Conservation (phyloP, 148 eudicot genomes). For the Selenicereus undatus region DNA sequence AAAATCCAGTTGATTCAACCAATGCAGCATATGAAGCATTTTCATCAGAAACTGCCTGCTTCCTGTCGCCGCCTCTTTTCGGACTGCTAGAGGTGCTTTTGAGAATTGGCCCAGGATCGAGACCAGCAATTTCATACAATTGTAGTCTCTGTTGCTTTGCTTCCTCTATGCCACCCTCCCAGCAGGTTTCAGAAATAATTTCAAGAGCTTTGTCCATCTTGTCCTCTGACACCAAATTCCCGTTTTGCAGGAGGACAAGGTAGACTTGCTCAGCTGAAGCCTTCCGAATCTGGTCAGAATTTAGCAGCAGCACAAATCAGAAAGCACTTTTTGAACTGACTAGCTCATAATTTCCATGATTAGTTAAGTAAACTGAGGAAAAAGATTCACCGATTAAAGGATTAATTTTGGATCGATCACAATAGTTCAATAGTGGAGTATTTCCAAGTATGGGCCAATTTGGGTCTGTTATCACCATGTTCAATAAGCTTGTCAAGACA, state of each 20-base stretch:
- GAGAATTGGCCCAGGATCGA: conserved; percentile 38
- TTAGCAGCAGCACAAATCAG: background rate
- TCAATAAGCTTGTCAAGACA: background rate
- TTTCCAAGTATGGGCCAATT: background rate
- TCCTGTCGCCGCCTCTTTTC: conserved; percentile 35
- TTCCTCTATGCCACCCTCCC: conserved; percentile 86
- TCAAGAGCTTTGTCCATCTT: conserved; percentile 72
- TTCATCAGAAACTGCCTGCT: conserved; percentile 48
- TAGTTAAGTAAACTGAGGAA: background rate
- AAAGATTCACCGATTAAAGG: background rate
- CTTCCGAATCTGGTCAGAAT: conserved; percentile 65
- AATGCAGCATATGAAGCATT: conserved; percentile 79
- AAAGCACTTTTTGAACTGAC: background rate
- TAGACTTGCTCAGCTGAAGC: conserved; percentile 88
- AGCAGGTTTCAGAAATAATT: conserved; percentile 74
- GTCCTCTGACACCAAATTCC: conserved; percentile 49
- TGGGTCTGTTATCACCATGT: background rate
- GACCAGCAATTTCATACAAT: conserved; percentile 52
- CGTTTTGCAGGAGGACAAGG: conserved; percentile 78
- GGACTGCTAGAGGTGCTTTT: conserved; percentile 29
- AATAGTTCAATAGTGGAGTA: too few relatives aligned
- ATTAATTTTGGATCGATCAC: too few relatives aligned
- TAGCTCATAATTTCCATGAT: background rate
- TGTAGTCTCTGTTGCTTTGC: conserved; percentile 54
- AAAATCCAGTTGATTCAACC: conserved; percentile 85